Base-by-base conservation (phyloP, 805 yeast species). In the Yarrowia phangngaensis region DNA sequence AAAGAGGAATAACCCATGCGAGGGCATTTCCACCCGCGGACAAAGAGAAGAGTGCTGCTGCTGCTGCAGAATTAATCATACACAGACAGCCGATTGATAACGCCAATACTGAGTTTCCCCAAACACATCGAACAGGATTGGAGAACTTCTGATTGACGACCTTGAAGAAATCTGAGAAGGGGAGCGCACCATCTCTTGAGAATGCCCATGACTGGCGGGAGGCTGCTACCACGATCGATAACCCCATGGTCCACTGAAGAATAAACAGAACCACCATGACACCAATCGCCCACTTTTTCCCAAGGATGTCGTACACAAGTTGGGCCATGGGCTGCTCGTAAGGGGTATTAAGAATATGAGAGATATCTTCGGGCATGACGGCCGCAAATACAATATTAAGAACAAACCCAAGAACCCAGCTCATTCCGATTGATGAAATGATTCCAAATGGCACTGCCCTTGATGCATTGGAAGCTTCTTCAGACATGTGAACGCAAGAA, bases 171-270 rank as follows among this genome's bases (percentile, higher is more conserved):
- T 69, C 63, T 11, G 81, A 71, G 54, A 79, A 67, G 9, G 89
- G 89, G 50, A 82, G 70, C 13, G 87, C 88, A 58, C 80, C 79
- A 61, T 82, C 90, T 66, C 90, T 75, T 30, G 85, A 62, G 80
- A 38, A 79, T 1, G 87, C 85, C 78, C 83, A 82, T 35, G 80
- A 71, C 62, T 80, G 87, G 62, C 88, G 73, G 4, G 84, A 79
- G 6, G 76, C 72, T 8, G 86, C 85, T 38, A 79, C 72, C 41
- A 79, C 66, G 43, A 76, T 71, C 3, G 84, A 78, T 16, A 76
- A 70, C 13, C 83, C 82, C 85, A 80, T 81, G 48, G 80, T 64
- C 62, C 75, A 78, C 60, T 80, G 85, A 17, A 83, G 78, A 53
- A 71, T 59, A 4, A 79, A 73, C 60, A 78, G 74, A 38, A 80